A percentile compares a stretch with the other conserved stretches of the same genome.
Evolutionary conservation across 1,139 yeast genomes (phyloP).

Genomic region (Candida sanyaensis): DNA sequence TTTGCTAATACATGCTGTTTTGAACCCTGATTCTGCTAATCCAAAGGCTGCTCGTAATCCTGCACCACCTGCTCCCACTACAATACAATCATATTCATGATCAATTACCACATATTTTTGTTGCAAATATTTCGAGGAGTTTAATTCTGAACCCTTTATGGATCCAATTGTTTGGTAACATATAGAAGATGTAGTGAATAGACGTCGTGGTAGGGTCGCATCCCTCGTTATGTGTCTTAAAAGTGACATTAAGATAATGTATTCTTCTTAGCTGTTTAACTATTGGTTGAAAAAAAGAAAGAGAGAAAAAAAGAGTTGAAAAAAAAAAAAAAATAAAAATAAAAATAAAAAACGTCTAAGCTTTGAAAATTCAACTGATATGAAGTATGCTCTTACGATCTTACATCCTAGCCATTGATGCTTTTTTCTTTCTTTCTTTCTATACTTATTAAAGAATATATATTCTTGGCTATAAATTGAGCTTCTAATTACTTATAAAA

Average conservation of each 20-base stretch:
- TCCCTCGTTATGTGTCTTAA: background rate
- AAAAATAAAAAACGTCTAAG: background rate
- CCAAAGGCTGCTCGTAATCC: slow-evolving; percentile 98
- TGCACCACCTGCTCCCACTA: slow-evolving; percentile 99
- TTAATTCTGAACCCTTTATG: slow-evolving; percentile 49
- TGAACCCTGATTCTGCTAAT: slow-evolving; percentile 93
- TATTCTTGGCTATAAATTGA: too few species aligned
- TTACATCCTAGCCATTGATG: too few species aligned
- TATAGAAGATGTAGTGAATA: background rate
- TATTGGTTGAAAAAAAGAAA: background rate
- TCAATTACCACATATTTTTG: slow-evolving; percentile 88
- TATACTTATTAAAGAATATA: too few species aligned
- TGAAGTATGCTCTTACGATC: too few species aligned
- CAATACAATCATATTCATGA: slow-evolving; percentile 97
- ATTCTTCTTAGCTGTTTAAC: background rate
- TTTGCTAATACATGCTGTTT: slow-evolving; percentile 96
- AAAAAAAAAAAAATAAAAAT: too few species aligned
- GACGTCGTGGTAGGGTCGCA: background rate
- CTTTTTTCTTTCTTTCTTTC: too few species aligned
- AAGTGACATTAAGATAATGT: background rate
- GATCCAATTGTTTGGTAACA: slow-evolving; percentile 40
- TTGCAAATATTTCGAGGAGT: slow-evolving; percentile 52
- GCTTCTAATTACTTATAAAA: too few species aligned
- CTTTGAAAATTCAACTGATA: background rate
- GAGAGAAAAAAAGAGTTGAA: background rate